A percentile compares a stretch with the other conserved stretches of the same genome.
phyloP scores from a whole-genome alignment of 768 basidiomycete species.

The Pholiota conissans region DNA sequence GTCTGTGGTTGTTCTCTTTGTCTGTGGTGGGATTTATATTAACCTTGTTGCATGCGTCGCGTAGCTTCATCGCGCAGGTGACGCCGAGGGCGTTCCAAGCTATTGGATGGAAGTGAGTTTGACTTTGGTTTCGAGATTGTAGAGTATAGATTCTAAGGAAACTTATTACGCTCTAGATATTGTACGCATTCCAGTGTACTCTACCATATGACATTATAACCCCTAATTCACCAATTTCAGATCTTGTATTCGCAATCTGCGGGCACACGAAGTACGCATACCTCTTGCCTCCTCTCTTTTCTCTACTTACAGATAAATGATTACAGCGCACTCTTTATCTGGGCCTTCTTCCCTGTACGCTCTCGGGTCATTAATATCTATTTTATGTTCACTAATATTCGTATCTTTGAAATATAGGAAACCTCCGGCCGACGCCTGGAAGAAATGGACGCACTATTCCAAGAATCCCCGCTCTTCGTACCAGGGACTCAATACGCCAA shows the following conservation, averaged over 20 bases:
- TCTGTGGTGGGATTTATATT: neutral
- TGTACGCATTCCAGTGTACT: neutral
- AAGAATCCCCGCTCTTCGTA: constrained; percentile 38
- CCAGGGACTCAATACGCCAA: constrained; percentile 34
- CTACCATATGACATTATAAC: neutral
- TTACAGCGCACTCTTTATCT: constrained; percentile 37
- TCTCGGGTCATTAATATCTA: neutral
- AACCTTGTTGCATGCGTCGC: neutral
- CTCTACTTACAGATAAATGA: neutral
- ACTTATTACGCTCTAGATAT: no score
- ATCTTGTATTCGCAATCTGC: constrained; percentile 46
- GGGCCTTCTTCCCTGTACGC: constrained; percentile 43
- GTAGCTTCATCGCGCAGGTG: constrained; percentile 45
- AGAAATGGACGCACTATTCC: constrained; percentile 45
- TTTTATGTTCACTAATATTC: neutral
- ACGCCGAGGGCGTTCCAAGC: constrained; percentile 38
- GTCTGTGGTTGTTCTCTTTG: constrained; percentile 17
- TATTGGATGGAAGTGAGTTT: constrained; percentile 42
- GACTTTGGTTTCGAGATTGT: no score
- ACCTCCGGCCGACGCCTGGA: constrained; percentile 44
- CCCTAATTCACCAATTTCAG: constrained; percentile 12
- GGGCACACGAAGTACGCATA: constrained; percentile 40
- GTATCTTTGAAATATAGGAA: constrained; percentile 32
- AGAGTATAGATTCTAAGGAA: no score
- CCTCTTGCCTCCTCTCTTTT: neutral